Conservation (phyloP, 73 alveolate species). For the Durusdinium trenchii region DNA sequence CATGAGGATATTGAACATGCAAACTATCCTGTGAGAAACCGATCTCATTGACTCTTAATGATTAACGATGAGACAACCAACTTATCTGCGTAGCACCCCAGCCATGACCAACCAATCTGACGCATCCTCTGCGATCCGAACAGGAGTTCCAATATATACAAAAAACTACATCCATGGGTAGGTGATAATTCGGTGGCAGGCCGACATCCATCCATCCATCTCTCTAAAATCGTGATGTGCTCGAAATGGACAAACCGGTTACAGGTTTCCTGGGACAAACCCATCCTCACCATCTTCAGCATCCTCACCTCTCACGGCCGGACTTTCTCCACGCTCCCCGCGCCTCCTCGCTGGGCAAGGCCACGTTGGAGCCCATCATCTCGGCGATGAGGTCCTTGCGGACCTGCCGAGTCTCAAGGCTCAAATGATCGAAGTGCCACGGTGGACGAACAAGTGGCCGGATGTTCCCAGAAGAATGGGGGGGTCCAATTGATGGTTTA, state of each 20-base stretch:
- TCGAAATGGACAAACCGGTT: no score
- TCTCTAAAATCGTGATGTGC: not conserved
- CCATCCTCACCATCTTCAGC: not conserved
- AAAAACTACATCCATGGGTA: not conserved
- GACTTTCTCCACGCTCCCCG: not conserved
- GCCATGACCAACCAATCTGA: no score
- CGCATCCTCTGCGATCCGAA: no score
- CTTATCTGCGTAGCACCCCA: no score
- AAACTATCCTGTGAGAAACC: no score
- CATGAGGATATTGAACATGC: no score
- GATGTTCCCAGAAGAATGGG: not conserved
- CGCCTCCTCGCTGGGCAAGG: conserved; percentile 14
- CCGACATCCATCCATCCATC: not conserved
- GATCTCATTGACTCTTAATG: no score
- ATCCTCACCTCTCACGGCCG: not conserved
- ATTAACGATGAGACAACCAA: no score
- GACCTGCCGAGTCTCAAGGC: not conserved
- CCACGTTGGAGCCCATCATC: not conserved
- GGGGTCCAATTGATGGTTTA: not conserved
- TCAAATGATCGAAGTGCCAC: not conserved
- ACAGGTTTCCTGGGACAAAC: not conserved
- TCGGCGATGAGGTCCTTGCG: conserved; percentile 22
- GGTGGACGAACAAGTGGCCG: not conserved
- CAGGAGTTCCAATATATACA: no score
- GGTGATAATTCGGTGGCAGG: not conserved